Evolutionary conservation across 2,329 filamentous ascomycete genomes (phyloP).

Genomic region (Hypoxylon sp.): DNA sequence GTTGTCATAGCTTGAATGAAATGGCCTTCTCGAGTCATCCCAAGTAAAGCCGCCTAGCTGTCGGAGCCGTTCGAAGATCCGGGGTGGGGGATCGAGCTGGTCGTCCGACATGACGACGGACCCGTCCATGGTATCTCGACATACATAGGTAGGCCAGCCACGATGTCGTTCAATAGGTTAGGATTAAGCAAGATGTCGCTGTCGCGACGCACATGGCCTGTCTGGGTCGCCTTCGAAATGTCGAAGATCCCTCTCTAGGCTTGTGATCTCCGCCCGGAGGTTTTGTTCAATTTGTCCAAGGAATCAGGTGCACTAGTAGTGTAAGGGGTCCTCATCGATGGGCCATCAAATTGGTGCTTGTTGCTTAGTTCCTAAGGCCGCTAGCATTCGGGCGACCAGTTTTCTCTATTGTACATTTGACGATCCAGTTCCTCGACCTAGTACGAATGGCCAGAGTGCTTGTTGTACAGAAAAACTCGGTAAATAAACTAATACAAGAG

Average conservation of each 20-base stretch:
- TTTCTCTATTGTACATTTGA: slow-evolving; percentile 35
- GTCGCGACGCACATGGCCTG: slow-evolving; percentile 43
- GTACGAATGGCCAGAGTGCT: slow-evolving; percentile 22
- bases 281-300: slow-evolving; percentile 34
- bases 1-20: slow-evolving; percentile 84
- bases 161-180: slow-evolving; percentile 25
- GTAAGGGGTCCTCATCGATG: slow-evolving; percentile 29
- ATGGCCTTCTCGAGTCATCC: slow-evolving; percentile 72
- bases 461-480: slow-evolving; percentile 30
- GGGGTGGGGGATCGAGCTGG: slow-evolving; percentile 72
- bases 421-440: slow-evolving; percentile 22
- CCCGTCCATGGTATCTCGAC: slow-evolving; percentile 61
- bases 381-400: slow-evolving; percentile 19
- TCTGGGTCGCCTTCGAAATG: slow-evolving; percentile 21
- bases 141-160: slow-evolving; percentile 43
- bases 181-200: slow-evolving; percentile 27
- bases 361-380: slow-evolving; percentile 26
- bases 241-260: slow-evolving; percentile 3
- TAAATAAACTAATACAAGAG: slow-evolving; percentile 27
- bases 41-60: slow-evolving; percentile 81
- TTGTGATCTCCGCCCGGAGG: slow-evolving; percentile 36
- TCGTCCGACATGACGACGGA: slow-evolving; percentile 64
- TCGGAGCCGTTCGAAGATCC: slow-evolving; percentile 78
- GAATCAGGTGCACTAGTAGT: slow-evolving; percentile 38
- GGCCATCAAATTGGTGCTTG: slow-evolving; percentile 26